A percentile compares a stretch with the other conserved stretches of the same genome.
These are phyloP conservation scores for Amesomyces nigricolor DNA, from an alignment of 2,329 filamentous ascomycete species.

Conservation along the genomic window DNA sequence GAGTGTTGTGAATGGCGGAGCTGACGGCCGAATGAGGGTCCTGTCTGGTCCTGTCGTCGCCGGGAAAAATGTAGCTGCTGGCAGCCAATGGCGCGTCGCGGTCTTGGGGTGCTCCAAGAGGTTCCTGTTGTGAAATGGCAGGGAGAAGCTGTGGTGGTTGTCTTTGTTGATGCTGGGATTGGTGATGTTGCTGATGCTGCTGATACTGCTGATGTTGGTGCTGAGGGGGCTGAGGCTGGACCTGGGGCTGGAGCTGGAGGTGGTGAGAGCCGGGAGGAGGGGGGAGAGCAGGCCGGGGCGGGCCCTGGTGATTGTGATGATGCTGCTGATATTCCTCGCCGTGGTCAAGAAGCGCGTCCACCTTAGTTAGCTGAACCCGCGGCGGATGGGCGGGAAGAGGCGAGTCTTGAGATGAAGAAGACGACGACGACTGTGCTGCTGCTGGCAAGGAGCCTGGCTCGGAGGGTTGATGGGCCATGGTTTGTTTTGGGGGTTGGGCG, in stretches of 20 bases:
- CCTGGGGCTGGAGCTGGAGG: constrained; percentile 9
- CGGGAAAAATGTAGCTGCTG: not conserved
- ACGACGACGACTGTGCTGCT: constrained; percentile 15
- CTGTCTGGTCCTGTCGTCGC: constrained; percentile 16
- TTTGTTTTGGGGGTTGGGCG: constrained; percentile 23
- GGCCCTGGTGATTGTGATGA: constrained; percentile 15
- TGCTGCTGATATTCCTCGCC: not conserved
- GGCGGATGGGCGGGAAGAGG: constrained; percentile 11
- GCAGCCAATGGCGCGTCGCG: constrained; percentile 4
- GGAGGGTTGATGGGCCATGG: constrained; percentile 32
- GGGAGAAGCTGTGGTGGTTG: not conserved
- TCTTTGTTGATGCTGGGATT: constrained; percentile 12
- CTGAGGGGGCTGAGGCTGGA: constrained; percentile 16
- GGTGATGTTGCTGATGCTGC: constrained; percentile 20
- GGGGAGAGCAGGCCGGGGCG: not conserved
- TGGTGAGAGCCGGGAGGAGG: not conserved
- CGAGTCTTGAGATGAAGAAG: constrained; percentile 23
- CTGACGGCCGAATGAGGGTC: constrained; percentile 18
- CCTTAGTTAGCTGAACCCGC: constrained; percentile 20
- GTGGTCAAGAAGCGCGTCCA: constrained; percentile 19
- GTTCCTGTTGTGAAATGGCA: too few species aligned
- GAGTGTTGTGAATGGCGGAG: constrained; percentile 8
- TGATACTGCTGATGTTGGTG: constrained; percentile 13
- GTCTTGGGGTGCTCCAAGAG: too few species aligned
- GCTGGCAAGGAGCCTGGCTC: constrained; percentile 25